Evolutionary conservation across 352 stramenopile genomes (phyloP).

Genomic region (Phytophthora palmivora): DNA sequence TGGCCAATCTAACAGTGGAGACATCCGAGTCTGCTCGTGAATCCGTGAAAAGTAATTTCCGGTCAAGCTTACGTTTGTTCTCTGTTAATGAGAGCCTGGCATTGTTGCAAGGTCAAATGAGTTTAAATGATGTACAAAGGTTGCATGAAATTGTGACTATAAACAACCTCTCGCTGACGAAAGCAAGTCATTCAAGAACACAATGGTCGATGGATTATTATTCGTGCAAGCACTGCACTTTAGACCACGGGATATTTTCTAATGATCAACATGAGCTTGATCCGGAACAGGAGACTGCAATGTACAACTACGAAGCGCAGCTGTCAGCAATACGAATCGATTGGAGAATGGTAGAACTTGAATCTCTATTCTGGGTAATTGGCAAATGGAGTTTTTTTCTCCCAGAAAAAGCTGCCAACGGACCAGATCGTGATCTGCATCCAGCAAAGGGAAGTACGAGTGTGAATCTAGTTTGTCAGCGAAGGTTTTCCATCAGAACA

Average conservation of each 20-base stretch:
- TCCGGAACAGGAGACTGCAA: constrained; percentile 50
- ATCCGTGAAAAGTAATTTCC: constrained; percentile 45
- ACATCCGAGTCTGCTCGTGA: constrained; percentile 47
- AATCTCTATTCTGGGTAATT: constrained; percentile 68
- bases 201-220: constrained; percentile 58
- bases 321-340: constrained; percentile 60
- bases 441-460: constrained; percentile 25
- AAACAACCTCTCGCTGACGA: constrained; percentile 40
- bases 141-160: constrained; percentile 58
- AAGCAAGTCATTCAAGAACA: constrained; percentile 58
- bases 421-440: constrained; percentile 39
- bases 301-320: constrained; percentile 73
- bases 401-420: constrained; percentile 39
- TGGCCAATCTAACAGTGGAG: constrained; percentile 42
- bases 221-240: constrained; percentile 49
- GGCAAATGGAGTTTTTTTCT: constrained; percentile 87
- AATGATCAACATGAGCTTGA: constrained; percentile 31
- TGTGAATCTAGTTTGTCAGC: constrained; percentile 41
- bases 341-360: constrained; percentile 62
- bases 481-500: constrained; percentile 35
- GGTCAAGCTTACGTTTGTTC: constrained; percentile 44
- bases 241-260: constrained; percentile 20
- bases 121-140: constrained; percentile 19
- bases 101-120: constrained; percentile 39
- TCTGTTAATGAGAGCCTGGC: constrained; percentile 40